A percentile compares a stretch with the other conserved stretches of the same genome.
Conservation (phyloP, 2,329 filamentous ascomycete genomes). For the Fusarium sp. region DNA sequence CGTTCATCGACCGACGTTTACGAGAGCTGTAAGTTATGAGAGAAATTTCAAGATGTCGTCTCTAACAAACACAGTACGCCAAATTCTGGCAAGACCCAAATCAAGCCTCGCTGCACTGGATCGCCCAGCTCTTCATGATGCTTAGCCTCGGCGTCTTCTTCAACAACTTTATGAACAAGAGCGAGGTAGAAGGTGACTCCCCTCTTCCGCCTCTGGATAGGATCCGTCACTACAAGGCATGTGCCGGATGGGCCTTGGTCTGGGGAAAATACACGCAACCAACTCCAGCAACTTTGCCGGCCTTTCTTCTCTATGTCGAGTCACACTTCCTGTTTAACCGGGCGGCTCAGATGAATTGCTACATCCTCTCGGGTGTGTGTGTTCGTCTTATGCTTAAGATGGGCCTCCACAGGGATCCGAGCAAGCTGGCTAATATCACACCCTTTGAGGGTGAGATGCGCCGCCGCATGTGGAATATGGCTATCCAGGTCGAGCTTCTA, state of each 20-base stretch:
- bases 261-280: constrained; percentile 64
- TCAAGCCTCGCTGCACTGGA: constrained; percentile 56
- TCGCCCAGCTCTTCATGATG: constrained; percentile 64
- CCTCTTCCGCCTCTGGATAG: constrained; percentile 55
- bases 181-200: constrained; percentile 58
- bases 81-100: constrained; percentile 61
- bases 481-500: constrained; percentile 70
- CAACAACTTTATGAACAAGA: constrained; percentile 56
- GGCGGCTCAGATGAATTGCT: constrained; percentile 64
- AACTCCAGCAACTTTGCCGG: constrained; percentile 60
- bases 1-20: constrained; percentile 65
- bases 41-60: background rate
- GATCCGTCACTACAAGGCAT: constrained; percentile 61
- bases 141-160: constrained; percentile 58
- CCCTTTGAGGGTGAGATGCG: constrained; percentile 67
- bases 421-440: constrained; percentile 61
- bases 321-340: constrained; percentile 64
- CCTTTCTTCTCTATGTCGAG: constrained; percentile 65
- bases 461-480: constrained; percentile 64
- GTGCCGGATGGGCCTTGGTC: constrained; percentile 64
- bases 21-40: constrained; percentile 53
- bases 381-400: constrained; percentile 69
- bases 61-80: constrained; percentile 54
- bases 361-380: constrained; percentile 62
- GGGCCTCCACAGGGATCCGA: constrained; percentile 68